phyloP scores from a whole-genome alignment of 768 basidiomycete species.

The Termitomyces sp. region DNA sequence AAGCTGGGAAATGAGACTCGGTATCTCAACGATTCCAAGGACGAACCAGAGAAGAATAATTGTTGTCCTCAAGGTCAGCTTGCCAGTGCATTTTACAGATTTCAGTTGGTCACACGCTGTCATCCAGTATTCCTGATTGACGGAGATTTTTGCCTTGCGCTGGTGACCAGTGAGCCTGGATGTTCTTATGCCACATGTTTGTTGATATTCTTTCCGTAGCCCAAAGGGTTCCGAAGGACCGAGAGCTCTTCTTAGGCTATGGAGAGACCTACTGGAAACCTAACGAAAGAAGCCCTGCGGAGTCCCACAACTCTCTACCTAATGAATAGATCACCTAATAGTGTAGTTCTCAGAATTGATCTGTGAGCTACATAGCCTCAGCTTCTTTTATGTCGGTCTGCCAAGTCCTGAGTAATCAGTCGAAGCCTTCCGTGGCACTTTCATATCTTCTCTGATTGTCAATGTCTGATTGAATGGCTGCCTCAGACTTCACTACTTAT shows the following conservation, averaged over 20 bases:
- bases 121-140: conserved; percentile 3
- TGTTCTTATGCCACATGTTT: neutral
- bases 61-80: conserved; percentile 17
- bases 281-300: neutral
- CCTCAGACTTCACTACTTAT: too few relatives aligned
- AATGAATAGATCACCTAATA: neutral
- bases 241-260: neutral
- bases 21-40: conserved; percentile 22
- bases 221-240: neutral
- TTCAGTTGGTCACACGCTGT: neutral
- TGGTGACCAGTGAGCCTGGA: conserved; percentile 3
- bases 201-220: neutral
- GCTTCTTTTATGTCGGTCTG: neutral
- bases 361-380: neutral
- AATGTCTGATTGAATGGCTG: too few relatives aligned
- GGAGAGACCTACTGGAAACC: conserved; percentile 5
- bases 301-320: neutral
- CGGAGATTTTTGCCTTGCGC: conserved; percentile 8
- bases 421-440: neutral
- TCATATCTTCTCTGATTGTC: neutral
- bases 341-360: neutral
- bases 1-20: conserved; percentile 26
- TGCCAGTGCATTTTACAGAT: neutral
- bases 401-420: neutral
- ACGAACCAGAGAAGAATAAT: conserved; percentile 15